Percentiles rank a stretch among this genome's conserved stretches.
phyloP scores from a whole-genome alignment of 805 yeast species.

The Brettanomyces naardenensis region DNA sequence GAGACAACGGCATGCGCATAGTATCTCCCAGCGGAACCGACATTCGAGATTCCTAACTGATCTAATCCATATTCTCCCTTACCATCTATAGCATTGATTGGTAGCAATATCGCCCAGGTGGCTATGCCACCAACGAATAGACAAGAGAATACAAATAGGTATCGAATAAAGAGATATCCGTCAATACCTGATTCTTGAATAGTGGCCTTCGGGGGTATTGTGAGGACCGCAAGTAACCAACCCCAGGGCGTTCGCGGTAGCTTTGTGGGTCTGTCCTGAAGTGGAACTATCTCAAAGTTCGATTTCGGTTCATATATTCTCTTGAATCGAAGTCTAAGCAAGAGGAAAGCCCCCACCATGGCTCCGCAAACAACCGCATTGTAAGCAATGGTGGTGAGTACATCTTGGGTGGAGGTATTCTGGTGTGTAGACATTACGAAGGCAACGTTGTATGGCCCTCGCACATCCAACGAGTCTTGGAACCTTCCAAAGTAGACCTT shows the following conservation, averaged over 20 bases:
- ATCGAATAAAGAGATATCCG: conserved; percentile 85
- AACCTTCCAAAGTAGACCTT: too few relatives aligned
- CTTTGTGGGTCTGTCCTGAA: conserved; percentile 64
- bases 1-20: conserved; percentile 81
- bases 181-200: conserved; percentile 89
- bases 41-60: conserved; percentile 70
- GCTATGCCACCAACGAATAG: conserved; percentile 50
- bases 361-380: conserved; percentile 60
- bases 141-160: conserved; percentile 48
- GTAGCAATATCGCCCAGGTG: conserved; percentile 65
- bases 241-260: conserved; percentile 58
- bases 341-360: conserved; percentile 54
- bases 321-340: conserved; percentile 57
- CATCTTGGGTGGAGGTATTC: conserved; percentile 61
- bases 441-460: too few relatives aligned
- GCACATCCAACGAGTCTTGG: too few relatives aligned
- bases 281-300: conserved; percentile 47
- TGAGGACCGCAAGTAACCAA: conserved; percentile 62
- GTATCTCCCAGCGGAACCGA: conserved; percentile 50
- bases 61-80: conserved; percentile 61
- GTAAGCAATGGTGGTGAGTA: conserved; percentile 60
- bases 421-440: background rate
- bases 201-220: conserved; percentile 65
- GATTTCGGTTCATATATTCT: conserved; percentile 84
- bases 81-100: conserved; percentile 72